phyloP scores from a whole-genome alignment of 495 filamentous ascomycete species.

The Collariella sp. region DNA sequence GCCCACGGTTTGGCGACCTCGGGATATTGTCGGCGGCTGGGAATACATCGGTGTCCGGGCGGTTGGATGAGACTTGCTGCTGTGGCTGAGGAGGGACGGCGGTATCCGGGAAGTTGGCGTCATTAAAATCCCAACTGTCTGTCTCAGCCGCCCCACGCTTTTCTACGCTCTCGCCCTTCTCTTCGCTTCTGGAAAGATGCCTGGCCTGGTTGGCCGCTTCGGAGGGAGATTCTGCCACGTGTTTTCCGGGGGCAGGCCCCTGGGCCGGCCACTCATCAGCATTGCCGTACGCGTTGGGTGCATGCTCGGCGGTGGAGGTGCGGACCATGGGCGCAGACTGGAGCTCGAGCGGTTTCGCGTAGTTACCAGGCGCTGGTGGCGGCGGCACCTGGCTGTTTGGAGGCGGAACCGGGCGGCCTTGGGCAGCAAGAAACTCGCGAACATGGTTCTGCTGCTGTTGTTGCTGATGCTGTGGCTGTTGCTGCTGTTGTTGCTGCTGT shows the following conservation, averaged over 20 bases:
- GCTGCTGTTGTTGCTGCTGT: conserved; percentile 27
- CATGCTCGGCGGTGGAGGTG: conserved; percentile 31
- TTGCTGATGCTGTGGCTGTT: conserved; percentile 13
- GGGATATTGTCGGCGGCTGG: conserved; percentile 71
- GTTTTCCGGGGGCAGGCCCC: conserved; percentile 30
- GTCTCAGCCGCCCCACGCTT: conserved; percentile 40
- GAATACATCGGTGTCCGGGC: conserved; percentile 79
- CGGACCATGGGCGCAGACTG: conserved; percentile 40
- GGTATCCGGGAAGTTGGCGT: conserved; percentile 48
- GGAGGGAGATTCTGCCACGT: conserved; percentile 48
- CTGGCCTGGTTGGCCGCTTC: conserved; percentile 27
- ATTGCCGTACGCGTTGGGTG: conserved; percentile 24
- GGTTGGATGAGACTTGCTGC: conserved; percentile 41
- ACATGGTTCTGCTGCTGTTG: conserved; percentile 31
- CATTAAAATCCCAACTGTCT: conserved; percentile 91
- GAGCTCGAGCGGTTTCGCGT: conserved; percentile 32
- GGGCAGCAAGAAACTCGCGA: conserved; percentile 27
- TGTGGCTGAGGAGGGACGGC: conserved; percentile 29
- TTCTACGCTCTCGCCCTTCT: conserved; percentile 24
- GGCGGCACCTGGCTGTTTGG: conserved; percentile 51
- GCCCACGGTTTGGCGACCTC: conserved; percentile 70
- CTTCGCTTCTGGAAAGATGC: conserved; percentile 25
- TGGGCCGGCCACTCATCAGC: conserved; percentile 37
- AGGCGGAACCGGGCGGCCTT: conserved; percentile 36
- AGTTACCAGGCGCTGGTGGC: conserved; percentile 31